A percentile compares a stretch with the other conserved stretches of the same genome.
phyloP scores from a whole-genome alignment of 75 land plant species.

The Larix kaempferi region DNA sequence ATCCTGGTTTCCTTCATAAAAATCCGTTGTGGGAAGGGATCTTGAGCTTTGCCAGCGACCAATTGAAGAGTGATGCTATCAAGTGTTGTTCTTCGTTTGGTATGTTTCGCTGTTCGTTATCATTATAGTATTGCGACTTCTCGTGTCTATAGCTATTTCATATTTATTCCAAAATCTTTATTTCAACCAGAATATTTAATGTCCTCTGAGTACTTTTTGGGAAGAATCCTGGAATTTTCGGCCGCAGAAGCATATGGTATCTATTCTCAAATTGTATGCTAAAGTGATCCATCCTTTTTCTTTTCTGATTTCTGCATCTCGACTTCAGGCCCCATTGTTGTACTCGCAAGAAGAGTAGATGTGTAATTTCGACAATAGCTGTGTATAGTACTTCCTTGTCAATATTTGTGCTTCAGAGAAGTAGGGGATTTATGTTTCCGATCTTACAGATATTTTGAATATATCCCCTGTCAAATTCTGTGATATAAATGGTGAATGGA shows the following conservation, averaged over 20 bases:
- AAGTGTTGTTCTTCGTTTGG: conserved; percentile 5
- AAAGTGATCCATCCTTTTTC: not conserved
- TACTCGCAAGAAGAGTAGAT: not conserved
- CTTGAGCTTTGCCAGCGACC: not conserved
- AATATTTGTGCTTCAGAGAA: no score
- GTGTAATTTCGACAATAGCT: not conserved
- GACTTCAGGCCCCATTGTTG: not conserved
- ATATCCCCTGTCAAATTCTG: no score
- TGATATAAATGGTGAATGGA: not conserved
- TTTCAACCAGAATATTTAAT: no score
- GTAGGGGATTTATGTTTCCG: not conserved
- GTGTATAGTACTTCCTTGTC: not conserved
- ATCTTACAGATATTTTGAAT: not conserved
- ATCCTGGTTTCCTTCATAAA: not conserved
- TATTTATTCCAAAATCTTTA: not conserved
- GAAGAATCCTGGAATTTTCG: not conserved
- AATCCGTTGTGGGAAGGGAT: conserved; percentile 5
- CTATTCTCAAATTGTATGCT: not conserved
- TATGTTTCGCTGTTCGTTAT: not conserved
- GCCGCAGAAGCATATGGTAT: not conserved
- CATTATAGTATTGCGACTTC: no score
- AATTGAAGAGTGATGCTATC: not conserved
- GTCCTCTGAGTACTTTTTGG: not conserved
- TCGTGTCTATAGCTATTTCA: no score
- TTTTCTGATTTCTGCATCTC: not conserved